Conservation (phyloP, 2,329 filamentous ascomycete genomes). For the Diaporthe destruens region DNA sequence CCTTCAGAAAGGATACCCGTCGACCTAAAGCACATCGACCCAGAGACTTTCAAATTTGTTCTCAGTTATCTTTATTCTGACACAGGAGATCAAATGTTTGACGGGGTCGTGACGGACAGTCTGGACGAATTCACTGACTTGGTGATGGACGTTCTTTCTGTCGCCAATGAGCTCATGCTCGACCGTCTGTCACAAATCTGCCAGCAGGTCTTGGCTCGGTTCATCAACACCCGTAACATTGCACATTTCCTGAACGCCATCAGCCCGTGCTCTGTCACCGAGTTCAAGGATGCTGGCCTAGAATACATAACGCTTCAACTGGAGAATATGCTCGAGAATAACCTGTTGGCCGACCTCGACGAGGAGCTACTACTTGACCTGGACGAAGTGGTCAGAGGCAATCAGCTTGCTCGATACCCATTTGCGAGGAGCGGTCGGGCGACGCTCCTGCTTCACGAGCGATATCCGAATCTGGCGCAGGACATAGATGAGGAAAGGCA, state of each 20-base stretch:
- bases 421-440: constrained; percentile 82
- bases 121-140: constrained; percentile 89
- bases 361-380: constrained; percentile 85
- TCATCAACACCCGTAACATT: constrained; percentile 88
- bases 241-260: constrained; percentile 88
- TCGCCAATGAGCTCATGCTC: constrained; percentile 95
- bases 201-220: constrained; percentile 84
- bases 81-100: constrained; percentile 82
- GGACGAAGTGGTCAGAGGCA: constrained; percentile 82
- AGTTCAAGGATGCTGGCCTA: constrained; percentile 89
- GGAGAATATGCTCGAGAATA: constrained; percentile 92
- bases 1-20: constrained; percentile 69
- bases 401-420: constrained; percentile 83
- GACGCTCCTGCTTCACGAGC: constrained; percentile 74
- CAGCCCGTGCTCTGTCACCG: constrained; percentile 82
- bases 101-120: constrained; percentile 76
- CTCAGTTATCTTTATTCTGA: constrained; percentile 88
- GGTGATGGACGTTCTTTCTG: constrained; percentile 90
- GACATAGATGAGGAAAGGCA: constrained; percentile 78
- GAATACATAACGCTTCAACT: constrained; percentile 94
- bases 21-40: constrained; percentile 84
- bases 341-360: constrained; percentile 87
- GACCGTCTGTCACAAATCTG: constrained; percentile 91
- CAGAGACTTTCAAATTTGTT: constrained; percentile 81
- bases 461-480: constrained; percentile 71